A percentile compares a stretch with the other conserved stretches of the same genome.
Evolutionary conservation across 2,329 filamentous ascomycete species (phyloP).

Genomic region (Microascus cirrosus): DNA sequence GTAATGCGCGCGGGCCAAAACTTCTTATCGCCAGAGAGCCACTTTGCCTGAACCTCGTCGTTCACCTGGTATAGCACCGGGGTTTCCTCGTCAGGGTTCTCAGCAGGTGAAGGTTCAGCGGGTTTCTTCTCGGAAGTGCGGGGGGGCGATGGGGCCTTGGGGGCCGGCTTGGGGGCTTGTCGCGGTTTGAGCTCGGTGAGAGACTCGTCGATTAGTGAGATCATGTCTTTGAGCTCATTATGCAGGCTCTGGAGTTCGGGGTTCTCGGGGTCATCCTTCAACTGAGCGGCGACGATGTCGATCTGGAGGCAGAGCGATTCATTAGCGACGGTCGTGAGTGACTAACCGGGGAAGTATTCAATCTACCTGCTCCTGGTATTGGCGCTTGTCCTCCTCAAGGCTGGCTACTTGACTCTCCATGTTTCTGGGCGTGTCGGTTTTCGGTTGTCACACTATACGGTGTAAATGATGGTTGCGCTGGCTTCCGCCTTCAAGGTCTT

Average conservation of each 20-base stretch:
- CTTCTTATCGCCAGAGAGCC: slow-evolving; percentile 75
- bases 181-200: slow-evolving; percentile 65
- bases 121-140: slow-evolving; percentile 24
- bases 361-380: slow-evolving; percentile 46
- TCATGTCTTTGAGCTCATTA: slow-evolving; percentile 70
- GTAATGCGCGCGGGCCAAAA: slow-evolving; percentile 92
- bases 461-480: background rate
- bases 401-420: slow-evolving; percentile 22
- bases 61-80: slow-evolving; percentile 67
- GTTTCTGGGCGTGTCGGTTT: background rate
- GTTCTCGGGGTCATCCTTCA: slow-evolving; percentile 73
- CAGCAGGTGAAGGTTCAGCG: slow-evolving; percentile 16
- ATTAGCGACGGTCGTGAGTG: background rate
- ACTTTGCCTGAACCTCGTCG: slow-evolving; percentile 83
- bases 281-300: slow-evolving; percentile 63
- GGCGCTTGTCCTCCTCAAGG: slow-evolving; percentile 40
- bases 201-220: slow-evolving; percentile 66
- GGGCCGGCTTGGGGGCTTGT: slow-evolving; percentile 31
- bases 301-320: slow-evolving; percentile 37
- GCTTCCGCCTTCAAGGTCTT: background rate
- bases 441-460: background rate
- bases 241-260: slow-evolving; percentile 66
- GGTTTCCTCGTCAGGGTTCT: slow-evolving; percentile 35
- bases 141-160: background rate
- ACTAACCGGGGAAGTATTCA: background rate